Percentiles rank a stretch among this genome's conserved stretches.
These are phyloP conservation scores for Solanum ossicruentum DNA, from an alignment of 257 asterid genomes.

Conservation along the genomic window DNA sequence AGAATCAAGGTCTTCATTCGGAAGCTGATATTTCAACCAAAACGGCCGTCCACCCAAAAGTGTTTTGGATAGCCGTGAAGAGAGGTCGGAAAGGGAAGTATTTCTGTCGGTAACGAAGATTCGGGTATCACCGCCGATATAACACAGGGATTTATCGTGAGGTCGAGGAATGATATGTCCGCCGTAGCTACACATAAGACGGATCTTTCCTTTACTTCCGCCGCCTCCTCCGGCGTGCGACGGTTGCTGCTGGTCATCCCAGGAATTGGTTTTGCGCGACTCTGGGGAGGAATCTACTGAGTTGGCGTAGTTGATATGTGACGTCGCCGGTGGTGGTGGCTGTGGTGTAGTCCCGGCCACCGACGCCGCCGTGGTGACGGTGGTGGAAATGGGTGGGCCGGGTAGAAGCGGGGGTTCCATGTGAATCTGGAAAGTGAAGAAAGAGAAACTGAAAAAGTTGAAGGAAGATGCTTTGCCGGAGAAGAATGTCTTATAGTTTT, in stretches of 20 bases:
- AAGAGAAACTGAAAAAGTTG: background rate
- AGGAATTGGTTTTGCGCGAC: constrained; percentile 51
- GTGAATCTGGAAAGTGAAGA: background rate
- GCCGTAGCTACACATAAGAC: constrained; percentile 94
- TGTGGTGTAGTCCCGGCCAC: background rate
- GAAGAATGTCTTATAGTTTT: constrained; percentile 5
- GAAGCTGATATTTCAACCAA: constrained; percentile 65
- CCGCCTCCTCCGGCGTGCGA: background rate
- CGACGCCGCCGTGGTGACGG: constrained; percentile 6
- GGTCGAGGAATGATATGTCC: constrained; percentile 98
- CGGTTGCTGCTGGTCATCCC: constrained; percentile 35
- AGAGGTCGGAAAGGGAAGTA: constrained; percentile 49
- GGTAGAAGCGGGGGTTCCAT: constrained; percentile 65
- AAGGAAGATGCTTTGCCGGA: background rate
- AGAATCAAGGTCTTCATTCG: constrained; percentile 82
- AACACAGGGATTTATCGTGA: constrained; percentile 73
- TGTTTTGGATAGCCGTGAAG: constrained; percentile 58
- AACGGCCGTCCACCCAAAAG: constrained; percentile 43
- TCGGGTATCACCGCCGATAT: constrained; percentile 90
- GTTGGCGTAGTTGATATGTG: constrained; percentile 15
- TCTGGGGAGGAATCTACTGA: constrained; percentile 58
- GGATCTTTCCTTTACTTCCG: constrained; percentile 27
- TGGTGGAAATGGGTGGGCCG: constrained; percentile 17
- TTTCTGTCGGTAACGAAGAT: constrained; percentile 69
- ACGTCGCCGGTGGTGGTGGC: background rate